Base-by-base conservation (phyloP, 2,329 filamentous ascomycete species). In the Plenodomus biglobosus region DNA sequence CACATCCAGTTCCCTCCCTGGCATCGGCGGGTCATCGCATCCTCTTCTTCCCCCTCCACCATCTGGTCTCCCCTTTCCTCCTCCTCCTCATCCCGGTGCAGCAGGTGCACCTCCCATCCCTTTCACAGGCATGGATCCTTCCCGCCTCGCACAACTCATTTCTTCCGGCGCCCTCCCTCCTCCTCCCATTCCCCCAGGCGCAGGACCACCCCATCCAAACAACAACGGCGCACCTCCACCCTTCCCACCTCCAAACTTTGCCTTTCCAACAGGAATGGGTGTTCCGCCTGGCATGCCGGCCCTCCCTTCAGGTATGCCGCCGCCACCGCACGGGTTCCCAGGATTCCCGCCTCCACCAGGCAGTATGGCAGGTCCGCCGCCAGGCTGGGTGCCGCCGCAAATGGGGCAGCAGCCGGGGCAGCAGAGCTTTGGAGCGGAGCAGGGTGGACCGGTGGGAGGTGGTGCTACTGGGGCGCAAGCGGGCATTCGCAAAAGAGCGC, bases 401-500 rank as follows among this genome's bases (percentile, higher is more conserved):
- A 50, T 52, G 3, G 55, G 53, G 42, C 41, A 61, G 10, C 66
- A 66, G 69, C 37, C 69, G 19, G 34, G n/a, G 15, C 52, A 53
- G 35, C 69, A 52, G 16, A 46, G 38, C 62, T 52, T 39, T 41
- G 37, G 18, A 17, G 35, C 5, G 8, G 49, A 68, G 34, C 59
- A 73, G 49, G 72, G 69, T 11, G 68, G 52, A 8, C 44, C 55
- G 5, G 52, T 46, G 11, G 55, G 62, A 18, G 70, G 62, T n/a
- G n/a, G n/a, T n/a, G n/a, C n/a, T n/a, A n/a, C n/a, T n/a, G n/a
- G n/a, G n/a, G n/a, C n/a, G 18, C 40, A 27, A 15, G 46, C 42
- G 37, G 48, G 47, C 3, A 68, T 68, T 38, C 69, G 62, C 19
- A 68, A 48, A 58, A 75, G 85, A 52, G 88, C 81, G 5, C 90